Evolutionary conservation across 176 grass and related monocot species (phyloP).

Genomic region (Zea luxurians): DNA sequence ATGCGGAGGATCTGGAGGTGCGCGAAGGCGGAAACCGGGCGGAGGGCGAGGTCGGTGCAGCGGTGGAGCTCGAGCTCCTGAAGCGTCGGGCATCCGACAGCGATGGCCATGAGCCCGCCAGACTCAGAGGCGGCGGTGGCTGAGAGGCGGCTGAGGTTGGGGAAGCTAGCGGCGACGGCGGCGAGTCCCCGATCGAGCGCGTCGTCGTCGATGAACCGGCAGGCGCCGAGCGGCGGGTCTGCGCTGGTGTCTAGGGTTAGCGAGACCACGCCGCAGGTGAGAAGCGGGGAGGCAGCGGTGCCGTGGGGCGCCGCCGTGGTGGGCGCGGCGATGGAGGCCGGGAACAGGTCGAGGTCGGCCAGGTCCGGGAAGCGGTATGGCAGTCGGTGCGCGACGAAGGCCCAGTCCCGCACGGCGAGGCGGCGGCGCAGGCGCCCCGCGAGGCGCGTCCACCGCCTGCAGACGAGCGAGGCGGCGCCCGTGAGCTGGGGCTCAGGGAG

Average conservation of each 20-base stretch:
- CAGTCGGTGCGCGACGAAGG: constrained; percentile 68
- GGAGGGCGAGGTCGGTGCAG: constrained; percentile 77
- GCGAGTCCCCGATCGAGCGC: constrained; percentile 58
- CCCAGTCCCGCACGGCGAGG: constrained; percentile 73
- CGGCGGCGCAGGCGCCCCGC: constrained; percentile 69
- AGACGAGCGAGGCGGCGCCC: constrained; percentile 67
- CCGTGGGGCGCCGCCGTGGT: constrained; percentile 8
- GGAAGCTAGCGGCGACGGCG: constrained; percentile 53
- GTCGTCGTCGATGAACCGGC: constrained; percentile 60
- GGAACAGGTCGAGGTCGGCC: constrained; percentile 77
- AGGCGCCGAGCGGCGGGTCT: constrained; percentile 53
- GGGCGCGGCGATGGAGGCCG: constrained; percentile 58
- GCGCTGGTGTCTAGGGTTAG: constrained; percentile 54
- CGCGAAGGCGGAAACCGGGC: constrained; percentile 78
- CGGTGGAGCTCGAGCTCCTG: constrained; percentile 89
- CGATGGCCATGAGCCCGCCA: constrained; percentile 62
- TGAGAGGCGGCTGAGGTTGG: constrained; percentile 65
- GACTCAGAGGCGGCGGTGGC: constrained; percentile 62
- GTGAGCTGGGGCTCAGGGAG: constrained; percentile 55
- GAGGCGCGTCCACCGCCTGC: constrained; percentile 78
- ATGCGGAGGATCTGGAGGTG: constrained; percentile 90
- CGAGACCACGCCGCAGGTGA: constrained; percentile 55
- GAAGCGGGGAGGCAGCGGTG: constrained; percentile 38
- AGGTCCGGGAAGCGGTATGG: constrained; percentile 69
- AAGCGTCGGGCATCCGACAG: constrained; percentile 54